phyloP scores from a whole-genome alignment of 164 flowering plant species.

The Magnolia changhungtana region DNA sequence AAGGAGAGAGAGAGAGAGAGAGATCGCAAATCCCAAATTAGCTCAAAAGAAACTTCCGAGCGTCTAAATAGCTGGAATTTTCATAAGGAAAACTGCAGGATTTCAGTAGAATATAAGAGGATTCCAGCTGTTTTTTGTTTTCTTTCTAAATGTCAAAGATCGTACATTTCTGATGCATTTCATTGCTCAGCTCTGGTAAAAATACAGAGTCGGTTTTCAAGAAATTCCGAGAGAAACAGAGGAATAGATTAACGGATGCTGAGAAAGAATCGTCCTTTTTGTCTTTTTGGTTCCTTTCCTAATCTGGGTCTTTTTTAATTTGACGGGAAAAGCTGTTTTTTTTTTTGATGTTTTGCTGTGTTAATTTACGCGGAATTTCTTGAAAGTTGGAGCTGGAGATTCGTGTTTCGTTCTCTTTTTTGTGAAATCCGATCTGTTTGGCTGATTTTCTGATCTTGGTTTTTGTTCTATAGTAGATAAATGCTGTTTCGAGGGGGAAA shows the following conservation, averaged over 20 bases:
- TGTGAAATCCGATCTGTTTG: background rate
- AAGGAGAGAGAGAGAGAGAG: background rate
- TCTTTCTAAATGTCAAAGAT: background rate
- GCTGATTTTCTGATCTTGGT: background rate
- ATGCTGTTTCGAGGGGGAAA: too few species aligned
- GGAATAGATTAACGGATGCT: slow-evolving; percentile 3
- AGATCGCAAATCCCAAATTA: background rate
- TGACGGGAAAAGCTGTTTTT: slow-evolving; percentile 3
- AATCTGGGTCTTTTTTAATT: background rate
- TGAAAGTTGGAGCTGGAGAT: background rate
- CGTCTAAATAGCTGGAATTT: slow-evolving; percentile 8
- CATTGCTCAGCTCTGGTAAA: background rate
- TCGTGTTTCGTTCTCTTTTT: background rate
- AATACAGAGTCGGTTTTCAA: slow-evolving; percentile 7
- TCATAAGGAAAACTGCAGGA: slow-evolving; percentile 3
- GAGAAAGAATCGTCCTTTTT: background rate
- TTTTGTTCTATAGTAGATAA: background rate
- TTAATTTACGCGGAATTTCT: background rate
- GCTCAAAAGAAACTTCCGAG: background rate
- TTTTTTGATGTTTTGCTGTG: background rate
- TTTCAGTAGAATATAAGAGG: slow-evolving; percentile 8
- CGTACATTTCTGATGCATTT: background rate
- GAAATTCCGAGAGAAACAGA: slow-evolving; percentile 3
- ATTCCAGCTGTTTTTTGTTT: slow-evolving; percentile 16
- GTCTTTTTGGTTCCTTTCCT: background rate